Conservation (phyloP, 2,329 filamentous ascomycete genomes). For the Cladosporium velox region DNA sequence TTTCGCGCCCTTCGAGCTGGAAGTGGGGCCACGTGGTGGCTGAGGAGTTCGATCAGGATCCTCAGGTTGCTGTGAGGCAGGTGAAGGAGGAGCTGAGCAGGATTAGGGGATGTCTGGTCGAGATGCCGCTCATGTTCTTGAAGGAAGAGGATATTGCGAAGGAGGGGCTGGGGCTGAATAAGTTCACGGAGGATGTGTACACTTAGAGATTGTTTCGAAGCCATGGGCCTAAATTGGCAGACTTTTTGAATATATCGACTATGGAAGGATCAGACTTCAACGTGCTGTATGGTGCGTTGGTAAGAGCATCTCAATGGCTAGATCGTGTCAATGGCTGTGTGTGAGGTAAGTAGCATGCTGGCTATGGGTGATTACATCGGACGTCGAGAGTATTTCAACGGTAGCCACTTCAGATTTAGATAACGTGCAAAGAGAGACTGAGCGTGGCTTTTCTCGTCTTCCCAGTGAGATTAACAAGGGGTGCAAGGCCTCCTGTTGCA, state of each 20-base stretch:
- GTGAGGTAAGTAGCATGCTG: background rate
- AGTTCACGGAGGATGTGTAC: constrained; percentile 52
- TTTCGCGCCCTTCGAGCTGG: constrained; percentile 59
- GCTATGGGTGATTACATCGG: background rate
- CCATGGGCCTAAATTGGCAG: background rate
- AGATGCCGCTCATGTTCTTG: constrained; percentile 90
- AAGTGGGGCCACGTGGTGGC: constrained; percentile 83
- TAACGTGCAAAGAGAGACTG: too few relatives aligned
- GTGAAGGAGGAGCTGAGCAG: constrained; percentile 69
- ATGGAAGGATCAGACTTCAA: background rate
- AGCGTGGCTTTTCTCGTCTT: too few relatives aligned
- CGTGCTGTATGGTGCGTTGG: background rate
- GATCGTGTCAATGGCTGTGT: background rate
- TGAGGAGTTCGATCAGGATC: constrained; percentile 49
- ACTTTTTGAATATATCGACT: background rate
- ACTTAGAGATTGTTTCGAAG: constrained; percentile 36
- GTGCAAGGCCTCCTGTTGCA: too few relatives aligned
- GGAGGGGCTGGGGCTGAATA: constrained; percentile 65
- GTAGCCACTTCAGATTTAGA: background rate
- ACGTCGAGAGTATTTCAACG: background rate
- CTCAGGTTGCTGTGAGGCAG: constrained; percentile 44
- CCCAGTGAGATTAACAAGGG: background rate
- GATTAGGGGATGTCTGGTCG: constrained; percentile 66
- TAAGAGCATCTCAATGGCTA: background rate
- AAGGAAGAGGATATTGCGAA: constrained; percentile 84